Evolutionary conservation across 495 filamentous ascomycete species (phyloP), one percentile per base, ranked within the genome.

Genomic region (Geopyxis carbonaria): DNA sequence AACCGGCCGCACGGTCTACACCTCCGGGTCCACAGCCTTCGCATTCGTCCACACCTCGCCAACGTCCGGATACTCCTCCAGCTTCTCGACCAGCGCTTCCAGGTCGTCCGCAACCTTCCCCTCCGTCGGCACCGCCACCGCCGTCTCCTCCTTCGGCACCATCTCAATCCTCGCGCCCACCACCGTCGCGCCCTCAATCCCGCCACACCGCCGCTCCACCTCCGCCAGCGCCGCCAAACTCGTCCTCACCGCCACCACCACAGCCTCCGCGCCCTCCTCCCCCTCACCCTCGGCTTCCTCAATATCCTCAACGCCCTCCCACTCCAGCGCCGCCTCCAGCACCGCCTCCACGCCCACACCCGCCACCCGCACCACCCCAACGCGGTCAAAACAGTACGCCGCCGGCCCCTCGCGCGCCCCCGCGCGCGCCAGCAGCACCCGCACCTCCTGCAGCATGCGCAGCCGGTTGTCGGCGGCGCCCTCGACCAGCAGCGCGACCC

Each of bases 261-360:
- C 36, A 27, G 4, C 22, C 23, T 27, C 36, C 5, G 15, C 22
- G 8, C 7, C 22, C 36, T 39, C 9, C 22, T 5, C 23, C 10
- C 6, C 24, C 8, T 16, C 34, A 6, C n/a, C 34, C 9, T 13
- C 20, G 6, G 23, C 34, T 6, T 9, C 9, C 14, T 36, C 23
- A 22, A 22, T 18, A 15, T 36, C 14, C 14, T 36, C 34, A 4
- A 22, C 34, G 18, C 20, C 34, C 15, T 20, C n/a, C n/a, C n/a
- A n/a, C 42, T 99, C 86, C 28, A 95, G 71, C 5, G 79, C 83
- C 24, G 75, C 67, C 46, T 93, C 89, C 46, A 95, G 60, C 28
- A 81, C 69, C 16, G 78, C 69, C 40, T 93, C 85, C n/a, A 73
- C 62, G 9, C 29, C 38, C 42, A 67, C 69, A 47, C 77, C 73